Conservation (phyloP, 1,284 basidiomycete genomes). For the Wallemia hederae region DNA sequence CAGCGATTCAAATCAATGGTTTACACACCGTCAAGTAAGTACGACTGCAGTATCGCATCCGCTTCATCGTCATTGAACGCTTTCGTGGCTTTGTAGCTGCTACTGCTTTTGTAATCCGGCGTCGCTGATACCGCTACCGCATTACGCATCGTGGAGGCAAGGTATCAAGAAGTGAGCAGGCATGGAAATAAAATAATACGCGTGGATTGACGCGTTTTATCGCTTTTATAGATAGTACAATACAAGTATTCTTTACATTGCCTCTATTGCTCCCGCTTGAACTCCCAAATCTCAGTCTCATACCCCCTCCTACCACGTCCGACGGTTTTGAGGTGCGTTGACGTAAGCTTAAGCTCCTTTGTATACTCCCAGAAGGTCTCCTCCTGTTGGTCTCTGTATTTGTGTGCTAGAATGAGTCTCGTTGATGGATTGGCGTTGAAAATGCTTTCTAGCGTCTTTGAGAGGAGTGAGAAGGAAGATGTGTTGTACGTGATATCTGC, state of each 20-base stretch:
- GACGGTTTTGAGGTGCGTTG: too few species aligned
- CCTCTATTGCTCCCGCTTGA: background rate
- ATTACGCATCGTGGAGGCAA: background rate
- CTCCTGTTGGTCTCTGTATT: background rate
- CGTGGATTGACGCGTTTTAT: background rate
- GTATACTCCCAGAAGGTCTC: background rate
- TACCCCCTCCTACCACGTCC: background rate
- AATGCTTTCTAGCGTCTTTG: background rate
- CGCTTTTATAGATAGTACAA: too few species aligned
- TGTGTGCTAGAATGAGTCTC: background rate
- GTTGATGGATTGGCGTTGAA: background rate
- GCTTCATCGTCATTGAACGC: background rate
- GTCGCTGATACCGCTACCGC: background rate
- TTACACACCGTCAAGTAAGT: background rate
- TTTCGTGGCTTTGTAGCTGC: background rate
- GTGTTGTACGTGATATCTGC: slow-evolving; percentile 6
- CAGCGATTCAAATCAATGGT: too few species aligned
- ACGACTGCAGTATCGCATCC: background rate
- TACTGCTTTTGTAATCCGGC: background rate
- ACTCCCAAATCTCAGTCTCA: background rate
- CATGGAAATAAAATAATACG: background rate
- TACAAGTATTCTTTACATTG: too few species aligned
- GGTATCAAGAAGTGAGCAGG: background rate
- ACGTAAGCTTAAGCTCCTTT: background rate
- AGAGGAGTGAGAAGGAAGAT: slow-evolving; percentile 3